Evolutionary conservation across 768 basidiomycete species (phyloP), one percentile per base, ranked within the genome.

Genomic region (Lyophyllum shimeji): DNA sequence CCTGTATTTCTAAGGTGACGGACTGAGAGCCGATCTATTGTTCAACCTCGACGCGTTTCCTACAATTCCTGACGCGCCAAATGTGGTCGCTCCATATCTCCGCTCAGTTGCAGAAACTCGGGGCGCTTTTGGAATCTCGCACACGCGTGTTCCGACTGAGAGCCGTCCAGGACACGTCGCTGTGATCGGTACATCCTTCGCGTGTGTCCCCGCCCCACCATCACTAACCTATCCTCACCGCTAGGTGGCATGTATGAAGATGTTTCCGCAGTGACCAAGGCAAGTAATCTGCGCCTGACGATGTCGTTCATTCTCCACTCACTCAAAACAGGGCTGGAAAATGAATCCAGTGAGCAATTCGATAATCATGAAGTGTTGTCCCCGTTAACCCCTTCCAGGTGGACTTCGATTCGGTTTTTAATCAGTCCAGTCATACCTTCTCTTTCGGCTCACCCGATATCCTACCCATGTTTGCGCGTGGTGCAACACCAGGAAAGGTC

Each of bases 391-490:
- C 1, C 53, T 24, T 27, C n/a, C 48, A 79, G 78, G 77, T 94
- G 48, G 83, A 92, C 62, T 94, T 95, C 66, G 92, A 95, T 68
- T 92, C 90, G 1, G 84, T 94, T 13, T 91, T 95, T 69, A 95
- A 94, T 63, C 87, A 85, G 63, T 92, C 90, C 2, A 81, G 78
- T 37, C 74, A 79, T 20, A 90, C 90, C 0, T 95, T 84, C 65
- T 87, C 89, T 1, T 94, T 95, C 56, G 93, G 93, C 0, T 90
- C 88, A 1, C 93, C 93, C 0, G 93, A 95, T 67, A 95, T 95
- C 50, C 69, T 94, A 4, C 91, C 90, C 2, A 94, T 95, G 87
- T 95, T 95, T 62, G 74, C 83, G 7, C 78, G 82, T n/a, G 89
- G 90, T 17, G 89, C 90, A 0, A 76, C 77, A 0, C 81, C 82